A percentile compares a stretch with the other conserved stretches of the same genome.
Conservation (phyloP, 306 rosid species). For the Dalbergia cochinchinensis region DNA sequence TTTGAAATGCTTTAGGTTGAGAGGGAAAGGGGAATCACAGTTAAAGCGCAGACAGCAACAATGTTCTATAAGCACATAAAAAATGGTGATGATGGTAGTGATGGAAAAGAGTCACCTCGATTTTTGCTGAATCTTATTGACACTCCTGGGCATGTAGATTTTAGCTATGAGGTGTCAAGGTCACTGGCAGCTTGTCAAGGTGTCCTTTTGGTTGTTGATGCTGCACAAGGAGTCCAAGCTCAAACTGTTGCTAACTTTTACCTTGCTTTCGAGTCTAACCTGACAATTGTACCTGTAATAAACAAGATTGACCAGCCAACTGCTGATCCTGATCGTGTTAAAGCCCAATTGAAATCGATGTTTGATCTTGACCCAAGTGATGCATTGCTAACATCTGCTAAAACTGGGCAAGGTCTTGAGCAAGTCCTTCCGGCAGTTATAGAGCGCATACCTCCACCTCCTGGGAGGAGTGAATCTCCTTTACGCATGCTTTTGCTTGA, state of each 20-base stretch:
- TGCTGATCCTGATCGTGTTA: conserved; percentile 89
- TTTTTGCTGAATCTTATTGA: conserved; percentile 83
- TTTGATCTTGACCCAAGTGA: conserved; percentile 86
- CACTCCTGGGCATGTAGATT: conserved; percentile 95
- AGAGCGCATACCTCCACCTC: conserved; percentile 83
- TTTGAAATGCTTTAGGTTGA: conserved; percentile 70
- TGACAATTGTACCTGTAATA: conserved; percentile 76
- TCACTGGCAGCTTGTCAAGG: conserved; percentile 97
- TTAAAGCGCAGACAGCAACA: conserved; percentile 97
- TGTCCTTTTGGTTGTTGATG: conserved; percentile 91
- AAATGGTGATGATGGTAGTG: conserved; percentile 45
- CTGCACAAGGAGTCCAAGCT: conserved; percentile 97
- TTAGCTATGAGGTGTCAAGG: conserved; percentile 92
- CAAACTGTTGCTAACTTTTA: conserved; percentile 94
- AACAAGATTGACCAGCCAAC: conserved; percentile 97
- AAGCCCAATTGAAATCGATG: conserved; percentile 85
- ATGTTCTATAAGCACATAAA: conserved; percentile 72
- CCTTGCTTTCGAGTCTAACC: conserved; percentile 86
- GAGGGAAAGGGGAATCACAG: conserved; percentile 95
- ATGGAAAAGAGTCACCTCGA: conserved; percentile 47
- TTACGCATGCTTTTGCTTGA: conserved; percentile 94
- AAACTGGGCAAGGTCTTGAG: conserved; percentile 94
- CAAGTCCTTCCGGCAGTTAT: conserved; percentile 91
- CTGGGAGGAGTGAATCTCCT: conserved; percentile 70
- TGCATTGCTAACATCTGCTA: conserved; percentile 91